These are phyloP conservation scores for Calonectria leucothoes DNA, from an alignment of 2,329 filamentous ascomycete species.

Conservation along the genomic window DNA sequence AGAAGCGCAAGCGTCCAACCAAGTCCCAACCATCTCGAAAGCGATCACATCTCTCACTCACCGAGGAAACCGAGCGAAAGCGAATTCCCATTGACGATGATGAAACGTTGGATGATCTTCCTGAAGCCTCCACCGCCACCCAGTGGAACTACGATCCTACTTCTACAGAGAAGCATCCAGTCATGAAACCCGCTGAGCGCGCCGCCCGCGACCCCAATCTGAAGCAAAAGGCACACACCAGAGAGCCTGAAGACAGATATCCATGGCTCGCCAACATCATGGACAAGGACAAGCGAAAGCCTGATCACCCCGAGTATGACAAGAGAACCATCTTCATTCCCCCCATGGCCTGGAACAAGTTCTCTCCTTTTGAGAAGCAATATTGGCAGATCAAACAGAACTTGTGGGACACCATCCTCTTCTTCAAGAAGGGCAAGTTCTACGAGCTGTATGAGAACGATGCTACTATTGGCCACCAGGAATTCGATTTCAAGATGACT, in stretches of 20 bases:
- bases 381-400: constrained; percentile 99
- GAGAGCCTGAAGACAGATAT: constrained; percentile 88
- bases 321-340: constrained; percentile 92
- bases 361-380: constrained; percentile 96
- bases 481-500: constrained; percentile 97
- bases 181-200: constrained; percentile 47
- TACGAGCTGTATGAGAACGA: constrained; percentile 99
- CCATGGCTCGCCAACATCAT: constrained; percentile 87
- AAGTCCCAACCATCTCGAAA: constrained; percentile 70
- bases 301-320: constrained; percentile 88
- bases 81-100: constrained; percentile 54
- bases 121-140: constrained; percentile 77
- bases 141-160: constrained; percentile 80
- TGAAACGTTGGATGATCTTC: constrained; percentile 65
- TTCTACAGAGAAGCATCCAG: constrained; percentile 51
- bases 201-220: constrained; percentile 46
- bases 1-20: constrained; percentile 80
- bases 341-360: constrained; percentile 80
- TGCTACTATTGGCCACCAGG: constrained; percentile 93
- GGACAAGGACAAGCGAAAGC: constrained; percentile 85
- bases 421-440: constrained; percentile 99
- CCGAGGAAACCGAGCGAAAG: constrained; percentile 25
- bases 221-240: constrained; percentile 79
- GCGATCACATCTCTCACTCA: constrained; percentile 63
- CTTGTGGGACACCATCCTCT: constrained; percentile 96